A percentile compares a stretch with the other conserved stretches of the same genome.
These are phyloP conservation scores for Kalaharituber pfeilii DNA, from an alignment of 2,329 filamentous ascomycete genomes.

Conservation along the genomic window DNA sequence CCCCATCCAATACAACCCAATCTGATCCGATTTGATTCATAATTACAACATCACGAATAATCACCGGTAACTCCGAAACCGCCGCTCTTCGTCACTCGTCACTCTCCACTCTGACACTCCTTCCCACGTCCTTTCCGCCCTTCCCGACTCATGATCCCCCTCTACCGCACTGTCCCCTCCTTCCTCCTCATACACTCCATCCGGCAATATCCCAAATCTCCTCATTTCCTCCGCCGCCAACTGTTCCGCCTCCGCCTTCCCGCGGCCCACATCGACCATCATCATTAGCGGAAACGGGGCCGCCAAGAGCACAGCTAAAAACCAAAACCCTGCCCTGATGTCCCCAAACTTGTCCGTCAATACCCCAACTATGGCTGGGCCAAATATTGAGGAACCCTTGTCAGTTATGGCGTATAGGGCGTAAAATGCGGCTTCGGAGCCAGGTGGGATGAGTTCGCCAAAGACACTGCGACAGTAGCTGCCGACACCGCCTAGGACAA, in stretches of 20 bases:
- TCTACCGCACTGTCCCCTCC: neutral
- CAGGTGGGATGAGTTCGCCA: conserved; percentile 82
- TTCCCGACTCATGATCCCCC: neutral
- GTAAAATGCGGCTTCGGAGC: conserved; percentile 90
- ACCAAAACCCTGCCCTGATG: conserved; percentile 79
- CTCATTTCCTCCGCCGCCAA: conserved; percentile 39
- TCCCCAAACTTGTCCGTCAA: conserved; percentile 75
- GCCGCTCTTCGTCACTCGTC: no score
- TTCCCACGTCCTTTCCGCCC: no score
- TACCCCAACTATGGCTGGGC: conserved; percentile 77
- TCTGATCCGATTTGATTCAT: neutral
- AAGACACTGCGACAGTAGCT: conserved; percentile 85
- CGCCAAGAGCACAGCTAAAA: conserved; percentile 68
- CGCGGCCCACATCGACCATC: conserved; percentile 67
- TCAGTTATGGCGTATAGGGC: conserved; percentile 94
- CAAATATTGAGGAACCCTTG: conserved; percentile 65
- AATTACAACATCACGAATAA: neutral
- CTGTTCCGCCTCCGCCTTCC: conserved; percentile 48
- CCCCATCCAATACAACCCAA: no score
- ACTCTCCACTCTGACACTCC: no score
- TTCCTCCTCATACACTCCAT: neutral
- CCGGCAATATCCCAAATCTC: neutral
- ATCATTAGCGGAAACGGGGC: conserved; percentile 71
- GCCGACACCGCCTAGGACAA: conserved; percentile 83
- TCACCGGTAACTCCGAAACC: no score